Conservation (phyloP, 2,329 filamentous ascomycete species). For the Pseudogymnoascus sp. region DNA sequence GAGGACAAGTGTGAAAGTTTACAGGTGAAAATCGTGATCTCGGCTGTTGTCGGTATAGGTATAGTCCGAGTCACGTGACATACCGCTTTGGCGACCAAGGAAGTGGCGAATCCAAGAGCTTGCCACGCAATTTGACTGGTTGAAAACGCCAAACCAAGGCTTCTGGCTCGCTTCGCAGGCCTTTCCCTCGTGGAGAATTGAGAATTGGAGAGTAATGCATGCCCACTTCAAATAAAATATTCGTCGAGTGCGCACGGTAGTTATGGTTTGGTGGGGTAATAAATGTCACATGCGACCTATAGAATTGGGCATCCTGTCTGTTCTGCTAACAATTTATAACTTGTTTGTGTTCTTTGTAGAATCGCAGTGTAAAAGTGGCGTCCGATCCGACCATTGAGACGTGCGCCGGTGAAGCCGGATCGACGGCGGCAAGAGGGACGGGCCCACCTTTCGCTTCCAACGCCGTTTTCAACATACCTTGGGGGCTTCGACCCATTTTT, state of each 20-base stretch:
- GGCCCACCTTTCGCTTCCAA: neutral
- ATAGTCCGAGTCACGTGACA: neutral
- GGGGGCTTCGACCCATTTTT: no score
- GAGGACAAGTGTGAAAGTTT: neutral
- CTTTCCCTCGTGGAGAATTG: neutral
- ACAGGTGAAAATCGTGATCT: slow-evolving; percentile 2
- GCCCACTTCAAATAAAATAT: neutral
- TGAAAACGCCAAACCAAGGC: neutral
- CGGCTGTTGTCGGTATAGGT: neutral
- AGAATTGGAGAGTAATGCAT: neutral
- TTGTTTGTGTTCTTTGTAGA: neutral
- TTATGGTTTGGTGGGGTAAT: neutral
- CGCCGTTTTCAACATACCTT: neutral
- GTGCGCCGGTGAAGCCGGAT: neutral
- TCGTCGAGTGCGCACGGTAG: neutral
- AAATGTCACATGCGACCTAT: neutral
- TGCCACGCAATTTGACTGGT: neutral
- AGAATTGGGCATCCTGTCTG: neutral
- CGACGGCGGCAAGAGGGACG: neutral
- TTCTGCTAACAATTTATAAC: neutral
- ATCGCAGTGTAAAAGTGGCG: neutral
- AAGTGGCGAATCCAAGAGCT: neutral
- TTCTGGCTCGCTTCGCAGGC: no score
- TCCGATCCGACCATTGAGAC: neutral
- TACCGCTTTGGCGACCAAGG: neutral